Evolutionary conservation across 1,284 basidiomycete species (phyloP).

Genomic region (Cryptococcus sp.): DNA sequence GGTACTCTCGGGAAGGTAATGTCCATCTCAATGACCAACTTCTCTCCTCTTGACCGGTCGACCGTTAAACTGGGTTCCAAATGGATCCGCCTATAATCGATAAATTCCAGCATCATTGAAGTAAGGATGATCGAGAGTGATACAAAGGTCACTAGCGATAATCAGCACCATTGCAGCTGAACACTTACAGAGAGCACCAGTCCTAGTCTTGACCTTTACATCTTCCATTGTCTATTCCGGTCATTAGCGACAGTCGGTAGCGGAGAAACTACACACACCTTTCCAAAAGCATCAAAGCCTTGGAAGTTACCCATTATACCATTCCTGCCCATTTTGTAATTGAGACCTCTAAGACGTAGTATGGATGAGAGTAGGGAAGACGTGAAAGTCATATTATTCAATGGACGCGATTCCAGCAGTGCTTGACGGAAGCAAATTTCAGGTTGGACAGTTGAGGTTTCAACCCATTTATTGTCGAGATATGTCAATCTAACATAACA

Average conservation of each 20-base stretch:
- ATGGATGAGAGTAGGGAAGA: background rate
- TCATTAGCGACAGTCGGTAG: conserved; percentile 1
- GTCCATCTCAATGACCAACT: conserved; percentile 85
- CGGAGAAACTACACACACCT: conserved; percentile 56
- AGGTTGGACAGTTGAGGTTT: background rate
- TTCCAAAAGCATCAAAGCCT: conserved; percentile 91
- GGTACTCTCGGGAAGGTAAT: conserved; percentile 95
- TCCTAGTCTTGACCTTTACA: conserved; percentile 94
- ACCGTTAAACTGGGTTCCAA: conserved; percentile 86
- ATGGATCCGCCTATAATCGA: conserved; percentile 85
- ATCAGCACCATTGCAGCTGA: conserved; percentile 1
- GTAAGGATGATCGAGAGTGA: conserved; percentile 87
- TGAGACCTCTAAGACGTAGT: background rate
- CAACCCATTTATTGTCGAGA: background rate
- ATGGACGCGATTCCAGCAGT: background rate
- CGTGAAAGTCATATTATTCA: no score
- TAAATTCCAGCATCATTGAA: conserved; percentile 87
- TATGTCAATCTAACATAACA: background rate
- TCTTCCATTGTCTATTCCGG: conserved; percentile 80
- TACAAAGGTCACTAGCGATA: conserved; percentile 73
- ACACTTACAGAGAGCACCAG: conserved; percentile 75
- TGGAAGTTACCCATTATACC: conserved; percentile 44
- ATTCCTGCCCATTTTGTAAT: conserved; percentile 43
- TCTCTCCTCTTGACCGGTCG: conserved; percentile 90
- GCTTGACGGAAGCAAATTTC: background rate